Conservation (phyloP, 2,329 filamentous ascomycete genomes). For the Raffaelea arxii region DNA sequence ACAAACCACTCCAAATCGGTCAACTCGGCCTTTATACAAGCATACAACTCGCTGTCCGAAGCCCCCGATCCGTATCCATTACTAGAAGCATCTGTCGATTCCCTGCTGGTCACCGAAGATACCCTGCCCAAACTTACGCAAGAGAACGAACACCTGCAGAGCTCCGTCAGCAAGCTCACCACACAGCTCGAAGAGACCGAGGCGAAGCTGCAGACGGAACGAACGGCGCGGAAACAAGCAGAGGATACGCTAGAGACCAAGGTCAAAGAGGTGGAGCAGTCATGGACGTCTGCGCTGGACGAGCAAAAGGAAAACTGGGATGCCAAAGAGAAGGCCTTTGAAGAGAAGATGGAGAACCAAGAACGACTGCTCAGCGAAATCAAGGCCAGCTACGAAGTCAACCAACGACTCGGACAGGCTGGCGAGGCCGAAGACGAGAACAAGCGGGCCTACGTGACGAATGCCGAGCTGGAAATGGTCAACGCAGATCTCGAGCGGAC, state of each 20-base stretch:
- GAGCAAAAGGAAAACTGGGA: constrained; percentile 97
- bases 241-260: constrained; percentile 69
- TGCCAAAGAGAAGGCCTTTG: constrained; percentile 76
- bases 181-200: constrained; percentile 77
- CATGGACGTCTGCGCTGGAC: constrained; percentile 80
- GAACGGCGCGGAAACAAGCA: constrained; percentile 59
- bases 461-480: constrained; percentile 88
- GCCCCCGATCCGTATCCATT: constrained; percentile 93
- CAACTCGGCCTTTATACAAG: constrained; percentile 83
- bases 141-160: constrained; percentile 82
- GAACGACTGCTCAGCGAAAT: constrained; percentile 87
- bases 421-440: constrained; percentile 34
- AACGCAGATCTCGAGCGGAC: constrained; percentile 86
- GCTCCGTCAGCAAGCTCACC: constrained; percentile 64
- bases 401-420: constrained; percentile 71
- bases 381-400: constrained; percentile 95
- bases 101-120: constrained; percentile 84
- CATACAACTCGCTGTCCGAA: constrained; percentile 89
- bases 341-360: constrained; percentile 91
- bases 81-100: constrained; percentile 91
- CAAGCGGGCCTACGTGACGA: constrained; percentile 58
- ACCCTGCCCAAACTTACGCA: constrained; percentile 80
- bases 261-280: constrained; percentile 81
- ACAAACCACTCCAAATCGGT: constrained; percentile 94
- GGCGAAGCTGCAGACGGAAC: constrained; percentile 68